phyloP scores from a whole-genome alignment of 306 rosid genomes.

The Prinsepia uniflora region DNA sequence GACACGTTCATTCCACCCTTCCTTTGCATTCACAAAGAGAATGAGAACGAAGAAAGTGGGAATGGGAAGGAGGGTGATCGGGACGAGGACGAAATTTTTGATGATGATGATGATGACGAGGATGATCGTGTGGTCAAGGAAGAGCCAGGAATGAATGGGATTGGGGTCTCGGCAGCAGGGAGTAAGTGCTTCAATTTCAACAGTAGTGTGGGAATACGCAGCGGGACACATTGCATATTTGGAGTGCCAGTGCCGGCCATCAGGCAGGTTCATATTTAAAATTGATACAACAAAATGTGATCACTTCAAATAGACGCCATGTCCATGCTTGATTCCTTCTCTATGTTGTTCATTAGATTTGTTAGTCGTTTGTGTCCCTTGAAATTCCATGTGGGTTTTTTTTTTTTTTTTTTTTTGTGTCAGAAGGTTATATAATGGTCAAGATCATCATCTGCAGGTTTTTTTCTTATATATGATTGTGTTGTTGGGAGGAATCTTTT shows the following conservation, averaged over 20 bases:
- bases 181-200: slow-evolving; percentile 23
- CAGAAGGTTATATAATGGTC: background rate
- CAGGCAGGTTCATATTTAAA: slow-evolving; percentile 37
- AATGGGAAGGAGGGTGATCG: background rate
- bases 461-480: background rate
- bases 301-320: background rate
- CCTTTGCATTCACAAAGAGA: background rate
- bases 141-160: too few relatives aligned
- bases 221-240: slow-evolving; percentile 30
- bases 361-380: background rate
- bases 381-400: background rate
- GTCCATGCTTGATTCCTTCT: background rate
- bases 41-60: background rate
- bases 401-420: too few relatives aligned
- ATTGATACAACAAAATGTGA: too few relatives aligned
- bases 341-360: background rate
- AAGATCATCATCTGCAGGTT: background rate
- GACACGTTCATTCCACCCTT: slow-evolving; percentile 5
- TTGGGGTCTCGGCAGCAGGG: background rate
- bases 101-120: background rate
- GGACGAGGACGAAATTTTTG: background rate
- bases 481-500: background rate
- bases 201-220: slow-evolving; percentile 5
- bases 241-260: slow-evolving; percentile 38
- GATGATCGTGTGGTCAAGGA: background rate